These are phyloP conservation scores for Vaccinium myrtillus DNA, from an alignment of 148 eudicot species.

Conservation along the genomic window DNA sequence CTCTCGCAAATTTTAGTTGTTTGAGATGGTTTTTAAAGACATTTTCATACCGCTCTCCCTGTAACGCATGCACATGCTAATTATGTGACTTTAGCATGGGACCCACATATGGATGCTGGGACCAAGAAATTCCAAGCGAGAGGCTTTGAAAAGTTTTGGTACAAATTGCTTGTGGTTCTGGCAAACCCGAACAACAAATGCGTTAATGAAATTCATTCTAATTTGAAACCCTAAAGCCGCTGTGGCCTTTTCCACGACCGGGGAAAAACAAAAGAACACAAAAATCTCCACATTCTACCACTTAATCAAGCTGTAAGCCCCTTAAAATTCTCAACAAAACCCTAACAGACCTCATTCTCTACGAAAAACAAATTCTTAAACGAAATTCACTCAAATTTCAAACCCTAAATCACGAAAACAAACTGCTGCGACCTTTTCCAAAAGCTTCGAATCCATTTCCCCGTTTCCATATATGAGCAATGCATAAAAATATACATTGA, in stretches of 20 bases:
- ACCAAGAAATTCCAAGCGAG: not conserved
- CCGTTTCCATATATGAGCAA: not conserved
- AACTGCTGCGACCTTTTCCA: not conserved
- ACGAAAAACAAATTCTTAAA: not conserved
- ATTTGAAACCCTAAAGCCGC: not conserved
- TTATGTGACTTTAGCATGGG: not conserved
- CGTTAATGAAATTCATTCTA: not conserved
- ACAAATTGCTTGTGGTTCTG: no score
- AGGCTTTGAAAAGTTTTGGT: not conserved
- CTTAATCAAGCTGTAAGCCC: not conserved
- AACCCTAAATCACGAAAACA: slow-evolving; percentile 2
- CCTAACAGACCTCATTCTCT: not conserved
- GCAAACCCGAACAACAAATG: not conserved
- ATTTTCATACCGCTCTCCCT: not conserved
- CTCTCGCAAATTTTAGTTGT: not conserved
- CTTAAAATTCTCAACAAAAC: not conserved
- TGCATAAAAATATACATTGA: not conserved
- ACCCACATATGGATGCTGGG: not conserved
- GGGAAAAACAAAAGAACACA: not conserved
- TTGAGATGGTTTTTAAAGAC: not conserved
- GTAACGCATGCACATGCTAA: not conserved
- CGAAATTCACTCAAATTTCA: slow-evolving; percentile 2
- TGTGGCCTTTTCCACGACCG: not conserved
- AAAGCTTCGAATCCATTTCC: not conserved
- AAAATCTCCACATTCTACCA: not conserved